Percentiles rank a stretch among this genome's conserved stretches.
These are phyloP conservation scores for Chlamydomonas incerta DNA, from an alignment of 139 green algal species.

Conservation along the genomic window DNA sequence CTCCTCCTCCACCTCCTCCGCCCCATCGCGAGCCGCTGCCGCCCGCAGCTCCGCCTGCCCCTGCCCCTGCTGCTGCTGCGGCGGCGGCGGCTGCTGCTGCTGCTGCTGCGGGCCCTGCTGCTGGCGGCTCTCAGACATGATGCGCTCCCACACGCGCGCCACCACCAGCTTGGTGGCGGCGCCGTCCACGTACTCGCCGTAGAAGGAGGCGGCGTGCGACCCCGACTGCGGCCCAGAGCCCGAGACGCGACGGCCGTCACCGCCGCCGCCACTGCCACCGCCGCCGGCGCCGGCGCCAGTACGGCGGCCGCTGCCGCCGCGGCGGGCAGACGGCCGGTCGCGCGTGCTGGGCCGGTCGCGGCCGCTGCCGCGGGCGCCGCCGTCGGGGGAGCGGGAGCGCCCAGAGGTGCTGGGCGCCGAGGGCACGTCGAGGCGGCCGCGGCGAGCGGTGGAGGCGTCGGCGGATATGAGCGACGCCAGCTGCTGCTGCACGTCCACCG, in stretches of 20 bases:
- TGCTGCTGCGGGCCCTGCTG: not conserved
- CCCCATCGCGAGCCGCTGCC: too few relatives aligned
- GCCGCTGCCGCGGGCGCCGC: too few relatives aligned
- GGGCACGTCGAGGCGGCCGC: not conserved
- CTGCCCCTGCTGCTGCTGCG: not conserved
- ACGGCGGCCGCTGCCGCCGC: too few relatives aligned
- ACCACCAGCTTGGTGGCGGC: constrained; percentile 15
- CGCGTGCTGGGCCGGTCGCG: not conserved
- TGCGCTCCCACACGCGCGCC: not conserved
- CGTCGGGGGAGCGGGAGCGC: too few relatives aligned
- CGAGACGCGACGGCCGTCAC: too few relatives aligned
- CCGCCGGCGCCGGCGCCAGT: not conserved
- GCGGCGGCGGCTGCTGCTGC: not conserved
- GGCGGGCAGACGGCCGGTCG: too few relatives aligned
- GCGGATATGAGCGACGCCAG: not conserved
- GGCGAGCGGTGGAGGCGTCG: too few relatives aligned
- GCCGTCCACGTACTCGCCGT: constrained; percentile 27
- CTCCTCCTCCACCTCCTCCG: too few relatives aligned
- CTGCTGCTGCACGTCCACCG: not conserved
- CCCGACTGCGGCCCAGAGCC: too few relatives aligned
- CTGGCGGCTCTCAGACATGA: not conserved
- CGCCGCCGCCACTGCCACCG: not conserved
- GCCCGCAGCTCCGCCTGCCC: not conserved
- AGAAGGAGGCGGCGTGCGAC: constrained; percentile 21
- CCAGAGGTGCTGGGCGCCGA: constrained; percentile 18